Base-by-base conservation (phyloP, 2,329 filamentous ascomycete species). In the Fusarium domesticum region DNA sequence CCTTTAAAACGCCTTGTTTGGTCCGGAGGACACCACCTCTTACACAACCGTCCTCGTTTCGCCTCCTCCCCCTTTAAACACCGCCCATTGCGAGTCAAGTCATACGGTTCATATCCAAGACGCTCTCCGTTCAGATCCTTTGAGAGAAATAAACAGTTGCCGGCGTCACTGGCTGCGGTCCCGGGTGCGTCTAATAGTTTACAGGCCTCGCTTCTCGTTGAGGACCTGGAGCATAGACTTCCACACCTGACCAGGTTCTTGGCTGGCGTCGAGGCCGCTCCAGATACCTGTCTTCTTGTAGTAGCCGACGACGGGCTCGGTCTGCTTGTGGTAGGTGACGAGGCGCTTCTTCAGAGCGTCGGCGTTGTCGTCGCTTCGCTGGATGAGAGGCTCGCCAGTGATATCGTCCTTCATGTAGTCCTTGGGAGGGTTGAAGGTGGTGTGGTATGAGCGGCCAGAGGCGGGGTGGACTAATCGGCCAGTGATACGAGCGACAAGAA, bases 201-300 rank as follows among this genome's bases (percentile, higher is more conserved):
- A 28, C 53, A 61, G 37, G 16, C 42, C 42, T 39, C 51, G 57
- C 64, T 72, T 75, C 60, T 71, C 72, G 60, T 81, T 77, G 65
- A 98, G 92, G 61, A 96, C 84, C 62, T 83, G 81, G 52, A 97
- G 76, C 68, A 98, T 75, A 68, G 84, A 89, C 78, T 89, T 91
- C 93, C 93, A 98, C 51, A 98, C 93, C 70, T 91, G 85, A 37
- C 89, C 88, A 16, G 93, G 93, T 73, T 96, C 85, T 77, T 98
- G 90, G 76, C 88, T 95, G 54, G 93, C 93, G 68, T 98, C 93
- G 62, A 98, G 82, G 52, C 87, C 86, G 70, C 85, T 86, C 93
- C 93, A 98, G 77, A 98, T 96, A 59, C 91, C 91, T 38, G 88
- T 95, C 73, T 90, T 89, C 75, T 95, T 87, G 82, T 98, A 98